These are phyloP conservation scores for Bauhinia variegata DNA, from an alignment of 306 rosid species.

Conservation along the genomic window DNA sequence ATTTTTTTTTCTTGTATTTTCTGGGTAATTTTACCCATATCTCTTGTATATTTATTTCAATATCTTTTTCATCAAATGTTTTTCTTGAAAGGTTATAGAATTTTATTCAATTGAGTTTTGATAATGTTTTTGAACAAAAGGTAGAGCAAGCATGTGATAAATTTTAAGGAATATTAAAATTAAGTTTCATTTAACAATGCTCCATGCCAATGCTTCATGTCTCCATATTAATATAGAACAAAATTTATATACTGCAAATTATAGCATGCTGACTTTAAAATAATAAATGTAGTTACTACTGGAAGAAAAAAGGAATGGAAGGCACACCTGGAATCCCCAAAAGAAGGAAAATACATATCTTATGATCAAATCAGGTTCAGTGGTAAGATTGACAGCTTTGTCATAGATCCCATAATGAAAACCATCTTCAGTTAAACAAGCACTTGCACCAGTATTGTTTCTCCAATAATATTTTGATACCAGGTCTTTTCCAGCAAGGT, in stretches of 20 bases:
- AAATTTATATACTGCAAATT: neutral
- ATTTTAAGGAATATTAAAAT: too few species aligned
- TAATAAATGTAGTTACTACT: too few species aligned
- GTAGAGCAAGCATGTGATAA: too few species aligned
- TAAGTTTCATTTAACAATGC: too few species aligned
- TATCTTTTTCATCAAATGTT: too few species aligned
- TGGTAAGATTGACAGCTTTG: constrained; percentile 62
- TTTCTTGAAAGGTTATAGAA: neutral
- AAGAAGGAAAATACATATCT: constrained; percentile 76
- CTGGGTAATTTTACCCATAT: too few species aligned
- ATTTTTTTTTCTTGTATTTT: too few species aligned
- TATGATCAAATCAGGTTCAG: constrained; percentile 40
- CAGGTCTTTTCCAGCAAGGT: neutral
- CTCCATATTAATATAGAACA: constrained; percentile 8
- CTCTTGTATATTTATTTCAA: too few species aligned
- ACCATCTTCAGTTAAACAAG: constrained; percentile 39
- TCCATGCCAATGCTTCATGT: neutral
- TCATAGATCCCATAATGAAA: constrained; percentile 62
- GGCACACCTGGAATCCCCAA: constrained; percentile 91
- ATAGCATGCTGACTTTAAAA: neutral
- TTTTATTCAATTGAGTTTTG: too few species aligned
- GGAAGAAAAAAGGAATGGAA: constrained; percentile 19
- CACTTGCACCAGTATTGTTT: constrained; percentile 9
- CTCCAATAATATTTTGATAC: neutral
- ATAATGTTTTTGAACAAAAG: too few species aligned